Base-by-base conservation (phyloP, 352 stramenopile genomes). In the Globisporangium apiculatum region DNA sequence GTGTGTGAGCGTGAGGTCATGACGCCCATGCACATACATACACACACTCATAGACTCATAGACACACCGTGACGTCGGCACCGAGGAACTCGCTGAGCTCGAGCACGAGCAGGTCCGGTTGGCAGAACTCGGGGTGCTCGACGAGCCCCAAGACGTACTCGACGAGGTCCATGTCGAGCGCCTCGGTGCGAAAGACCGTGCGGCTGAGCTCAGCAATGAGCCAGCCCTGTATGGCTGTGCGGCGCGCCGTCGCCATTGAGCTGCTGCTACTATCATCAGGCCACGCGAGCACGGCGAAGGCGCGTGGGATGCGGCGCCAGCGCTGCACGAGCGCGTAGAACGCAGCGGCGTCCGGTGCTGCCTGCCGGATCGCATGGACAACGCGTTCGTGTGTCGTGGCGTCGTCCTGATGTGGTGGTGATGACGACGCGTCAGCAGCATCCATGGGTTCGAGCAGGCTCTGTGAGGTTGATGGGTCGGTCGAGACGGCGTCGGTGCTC, bases 1-100 rank as follows among this genome's bases (percentile, higher is more conserved):
- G 53, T 49, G 31, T 4, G 9, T 31, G 31, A 35, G 37, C 35
- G 35, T 43, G 8, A 43, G 7, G 2, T 43, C 17, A 51, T 37
- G 14, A 36, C 7, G 7, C 7, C 11, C 17, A 51, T 37, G 14
- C 15, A 24, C 7, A 42, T 9, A 12, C 31, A 31, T 14, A 6
- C 12, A 14, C 10, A 10, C 15, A 6, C 2, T 24, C 7, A 45
- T 18, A 11, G 3, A 31, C 24, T 31, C 24, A 31, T 31, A 31
- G 10, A 56, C 76, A 58, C 48, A 89, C 79, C 11, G 37, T 51
- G 3, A 71, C 68, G 35, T 66, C 63, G 10, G 36, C 57, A 4
- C 68, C 75, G 14, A 94, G 69, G 48, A 94, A 91, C 65, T 94
- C 83, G 9, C 76, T 59, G 11, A 94, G 62, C 61, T 94, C 83